Percentiles rank a stretch among this genome's conserved stretches.
Evolutionary conservation across 164 flowering plant genomes (phyloP).

Genomic region (Umbellularia californica): DNA sequence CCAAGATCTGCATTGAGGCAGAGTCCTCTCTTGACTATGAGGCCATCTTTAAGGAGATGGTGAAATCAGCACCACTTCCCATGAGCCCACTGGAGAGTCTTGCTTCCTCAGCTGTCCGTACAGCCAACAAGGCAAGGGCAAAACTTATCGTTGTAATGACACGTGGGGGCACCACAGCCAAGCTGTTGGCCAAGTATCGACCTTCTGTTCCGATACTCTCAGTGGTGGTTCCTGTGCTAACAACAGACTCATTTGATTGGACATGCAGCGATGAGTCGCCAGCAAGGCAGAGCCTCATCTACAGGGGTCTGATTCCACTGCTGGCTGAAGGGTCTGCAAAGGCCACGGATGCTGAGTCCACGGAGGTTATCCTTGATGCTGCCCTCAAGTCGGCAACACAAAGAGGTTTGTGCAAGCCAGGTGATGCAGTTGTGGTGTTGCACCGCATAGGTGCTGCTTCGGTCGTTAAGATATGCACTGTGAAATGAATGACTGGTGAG

Average conservation of each 20-base stretch:
- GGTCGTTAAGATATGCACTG: conserved; percentile 45
- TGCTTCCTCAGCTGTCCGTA: conserved; percentile 82
- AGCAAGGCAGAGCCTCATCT: conserved; percentile 73
- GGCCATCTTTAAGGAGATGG: conserved; percentile 73
- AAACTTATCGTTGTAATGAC: conserved; percentile 72
- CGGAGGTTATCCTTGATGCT: conserved; percentile 74
- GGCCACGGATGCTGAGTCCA: conserved; percentile 81
- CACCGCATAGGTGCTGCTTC: conserved; percentile 50
- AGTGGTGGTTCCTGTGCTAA: conserved; percentile 74
- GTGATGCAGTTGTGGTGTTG: conserved; percentile 46
- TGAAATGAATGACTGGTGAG: conserved; percentile 23
- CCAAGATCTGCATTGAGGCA: conserved; percentile 70
- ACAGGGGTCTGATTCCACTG: conserved; percentile 71
- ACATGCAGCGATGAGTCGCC: conserved; percentile 74
- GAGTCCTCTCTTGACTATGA: conserved; percentile 79
- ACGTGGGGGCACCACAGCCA: conserved; percentile 81
- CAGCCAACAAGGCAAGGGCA: conserved; percentile 71
- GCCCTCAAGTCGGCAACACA: conserved; percentile 58
- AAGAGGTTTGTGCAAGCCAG: conserved; percentile 46
- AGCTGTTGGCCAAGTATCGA: conserved; percentile 81
- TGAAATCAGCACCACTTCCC: conserved; percentile 66
- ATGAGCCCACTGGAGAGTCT: conserved; percentile 89
- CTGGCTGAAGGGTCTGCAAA: conserved; percentile 82
- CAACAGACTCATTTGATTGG: conserved; percentile 81
- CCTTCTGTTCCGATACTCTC: conserved; percentile 83